Evolutionary conservation across 1,284 basidiomycete species (phyloP).

Genomic region (Ganoderma lingzhi): DNA sequence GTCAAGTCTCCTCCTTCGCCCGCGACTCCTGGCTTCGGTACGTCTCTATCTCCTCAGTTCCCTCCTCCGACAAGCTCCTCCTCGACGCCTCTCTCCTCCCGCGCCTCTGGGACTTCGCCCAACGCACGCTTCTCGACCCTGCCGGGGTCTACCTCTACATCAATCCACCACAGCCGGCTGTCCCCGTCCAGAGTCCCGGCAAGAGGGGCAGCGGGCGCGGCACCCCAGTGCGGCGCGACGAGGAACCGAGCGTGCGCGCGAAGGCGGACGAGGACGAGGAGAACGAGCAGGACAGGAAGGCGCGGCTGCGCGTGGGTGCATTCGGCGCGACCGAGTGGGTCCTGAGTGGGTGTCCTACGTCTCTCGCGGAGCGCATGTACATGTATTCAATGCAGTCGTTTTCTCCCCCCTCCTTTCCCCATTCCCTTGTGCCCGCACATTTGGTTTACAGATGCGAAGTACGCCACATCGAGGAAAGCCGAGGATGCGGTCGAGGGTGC

Average conservation of each 20-base stretch:
- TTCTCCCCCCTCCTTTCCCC: conserved; percentile 5
- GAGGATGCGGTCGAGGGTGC: conserved; percentile 30
- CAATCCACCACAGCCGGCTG: conserved; percentile 66
- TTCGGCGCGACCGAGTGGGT: conserved; percentile 76
- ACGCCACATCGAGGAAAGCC: conserved; percentile 18
- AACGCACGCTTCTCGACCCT: conserved; percentile 72
- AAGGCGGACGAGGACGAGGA: conserved; percentile 70
- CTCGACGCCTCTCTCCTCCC: conserved; percentile 46
- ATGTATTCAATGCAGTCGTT: conserved; percentile 18
- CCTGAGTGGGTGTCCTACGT: conserved; percentile 55
- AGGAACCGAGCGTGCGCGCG: conserved; percentile 43
- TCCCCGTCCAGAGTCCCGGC: conserved; percentile 37
- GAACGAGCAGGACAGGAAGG: conserved; percentile 70
- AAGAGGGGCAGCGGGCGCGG: conserved; percentile 45
- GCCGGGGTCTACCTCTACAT: conserved; percentile 68
- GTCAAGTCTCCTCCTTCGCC: conserved; percentile 62
- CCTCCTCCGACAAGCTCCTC: conserved; percentile 41
- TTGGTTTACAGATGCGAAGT: conserved; percentile 24
- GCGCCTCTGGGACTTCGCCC: conserved; percentile 57
- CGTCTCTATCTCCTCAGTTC: conserved; percentile 39
- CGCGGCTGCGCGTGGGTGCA: conserved; percentile 76
- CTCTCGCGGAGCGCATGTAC: conserved; percentile 22
- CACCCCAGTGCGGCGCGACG: conserved; percentile 38
- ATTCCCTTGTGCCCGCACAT: background rate
- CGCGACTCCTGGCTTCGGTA: conserved; percentile 62